Conservation (phyloP, 768 basidiomycete genomes). For the Termitomyces sp. region DNA sequence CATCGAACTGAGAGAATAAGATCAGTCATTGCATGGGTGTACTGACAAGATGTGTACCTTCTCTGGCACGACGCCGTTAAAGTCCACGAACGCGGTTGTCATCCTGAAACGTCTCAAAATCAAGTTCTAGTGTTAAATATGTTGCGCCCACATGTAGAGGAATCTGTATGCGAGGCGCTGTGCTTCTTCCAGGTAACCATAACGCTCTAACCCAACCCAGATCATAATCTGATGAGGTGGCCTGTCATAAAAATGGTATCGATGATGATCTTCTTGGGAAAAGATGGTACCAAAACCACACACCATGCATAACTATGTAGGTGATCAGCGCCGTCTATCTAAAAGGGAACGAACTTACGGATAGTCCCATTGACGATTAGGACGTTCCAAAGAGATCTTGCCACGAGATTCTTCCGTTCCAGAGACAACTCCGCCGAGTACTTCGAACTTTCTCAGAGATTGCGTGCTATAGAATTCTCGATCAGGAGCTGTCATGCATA, state of each 20-base stretch:
- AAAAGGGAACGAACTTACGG: slow-evolving; percentile 50
- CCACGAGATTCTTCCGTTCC: slow-evolving; percentile 97
- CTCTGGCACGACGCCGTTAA: slow-evolving; percentile 97
- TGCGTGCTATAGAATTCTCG: slow-evolving; percentile 47
- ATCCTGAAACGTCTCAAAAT: slow-evolving; percentile 45
- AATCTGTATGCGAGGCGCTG: slow-evolving; percentile 92
- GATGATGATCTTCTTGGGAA: not conserved
- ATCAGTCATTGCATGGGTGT: not conserved
- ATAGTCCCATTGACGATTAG: slow-evolving; percentile 99
- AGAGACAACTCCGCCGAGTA: slow-evolving; percentile 89
- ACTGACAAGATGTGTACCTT: slow-evolving; percentile 48
- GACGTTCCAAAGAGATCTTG: slow-evolving; percentile 91
- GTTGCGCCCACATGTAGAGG: slow-evolving; percentile 78
- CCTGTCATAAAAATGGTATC: slow-evolving; percentile 32
- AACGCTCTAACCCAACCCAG: slow-evolving; percentile 96
- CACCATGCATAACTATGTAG: slow-evolving; percentile 62
- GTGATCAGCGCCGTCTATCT: slow-evolving; percentile 7
- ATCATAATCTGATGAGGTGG: slow-evolving; percentile 99
- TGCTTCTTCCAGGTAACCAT: slow-evolving; percentile 91
- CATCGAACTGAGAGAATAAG: slow-evolving; percentile 66
- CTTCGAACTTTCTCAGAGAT: slow-evolving; percentile 93
- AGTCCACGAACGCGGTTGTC: slow-evolving; percentile 93
- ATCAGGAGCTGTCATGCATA: slow-evolving; percentile 13
- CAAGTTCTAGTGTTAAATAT: not conserved
- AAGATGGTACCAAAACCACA: not conserved